Percentiles rank a stretch among this genome's conserved stretches.
Conservation (phyloP, 208 protist species). For the Trypanosomatidae sp. region DNA sequence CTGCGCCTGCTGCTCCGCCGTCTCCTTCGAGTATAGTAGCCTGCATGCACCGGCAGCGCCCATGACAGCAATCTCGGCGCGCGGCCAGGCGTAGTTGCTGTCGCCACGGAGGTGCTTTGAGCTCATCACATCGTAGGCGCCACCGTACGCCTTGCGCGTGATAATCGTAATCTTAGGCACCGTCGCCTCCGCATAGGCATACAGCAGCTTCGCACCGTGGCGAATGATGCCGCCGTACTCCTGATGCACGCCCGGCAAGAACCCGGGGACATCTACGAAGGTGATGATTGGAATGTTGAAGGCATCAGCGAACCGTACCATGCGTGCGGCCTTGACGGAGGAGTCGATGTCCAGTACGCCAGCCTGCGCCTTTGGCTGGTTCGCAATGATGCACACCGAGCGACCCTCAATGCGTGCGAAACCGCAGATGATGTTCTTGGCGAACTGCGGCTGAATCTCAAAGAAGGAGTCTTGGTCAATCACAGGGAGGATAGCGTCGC, state of each 20-base stretch:
- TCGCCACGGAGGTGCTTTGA: conserved; percentile 95
- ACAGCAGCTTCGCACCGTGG: conserved; percentile 97
- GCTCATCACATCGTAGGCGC: conserved; percentile 97
- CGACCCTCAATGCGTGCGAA: conserved; percentile 92
- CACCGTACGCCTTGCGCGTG: conserved; percentile 97
- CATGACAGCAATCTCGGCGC: conserved; percentile 96
- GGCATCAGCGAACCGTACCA: conserved; percentile 97
- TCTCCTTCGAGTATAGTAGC: conserved; percentile 86
- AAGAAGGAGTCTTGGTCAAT: conserved; percentile 94
- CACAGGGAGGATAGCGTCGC: conserved; percentile 82
- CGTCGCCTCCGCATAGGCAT: conserved; percentile 97
- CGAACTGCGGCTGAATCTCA: conserved; percentile 93
- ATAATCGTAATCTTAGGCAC: conserved; percentile 97
- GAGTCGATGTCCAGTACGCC: conserved; percentile 94
- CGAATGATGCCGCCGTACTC: conserved; percentile 96
- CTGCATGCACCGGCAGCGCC: conserved; percentile 94
- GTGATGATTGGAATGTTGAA: conserved; percentile 98
- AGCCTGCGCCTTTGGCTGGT: conserved; percentile 93
- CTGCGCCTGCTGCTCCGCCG: conserved; percentile 45
- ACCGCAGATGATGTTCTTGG: conserved; percentile 96
- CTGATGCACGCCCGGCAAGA: conserved; percentile 93
- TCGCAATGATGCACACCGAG: conserved; percentile 94
- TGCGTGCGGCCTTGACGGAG: conserved; percentile 89
- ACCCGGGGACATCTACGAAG: conserved; percentile 97
- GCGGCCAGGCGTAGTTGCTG: conserved; percentile 96